Evolutionary conservation across 176 grass and related monocot species (phyloP).

Genomic region (Areca catechu): DNA sequence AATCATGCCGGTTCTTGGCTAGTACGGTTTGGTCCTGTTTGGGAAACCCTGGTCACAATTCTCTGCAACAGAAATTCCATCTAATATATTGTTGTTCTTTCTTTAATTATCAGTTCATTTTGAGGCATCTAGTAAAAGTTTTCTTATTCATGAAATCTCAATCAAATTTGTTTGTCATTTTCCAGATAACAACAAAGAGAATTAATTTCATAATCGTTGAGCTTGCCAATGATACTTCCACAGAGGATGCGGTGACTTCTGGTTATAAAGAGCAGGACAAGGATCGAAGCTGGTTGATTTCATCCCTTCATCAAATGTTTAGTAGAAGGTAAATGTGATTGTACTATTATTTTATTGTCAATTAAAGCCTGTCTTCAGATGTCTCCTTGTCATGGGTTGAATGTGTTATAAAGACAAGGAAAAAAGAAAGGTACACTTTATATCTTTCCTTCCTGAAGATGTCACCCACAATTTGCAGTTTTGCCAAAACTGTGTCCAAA

Average conservation of each 20-base stretch:
- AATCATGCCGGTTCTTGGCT: too few relatives aligned
- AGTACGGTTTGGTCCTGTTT: too few relatives aligned
- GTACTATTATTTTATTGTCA: constrained; percentile 19
- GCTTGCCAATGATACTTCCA: constrained; percentile 30
- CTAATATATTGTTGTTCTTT: too few relatives aligned
- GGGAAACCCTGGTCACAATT: too few relatives aligned
- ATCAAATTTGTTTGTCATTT: not conserved
- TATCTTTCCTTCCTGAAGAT: too few relatives aligned
- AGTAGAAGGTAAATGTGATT: constrained; percentile 62
- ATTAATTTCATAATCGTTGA: constrained; percentile 92
- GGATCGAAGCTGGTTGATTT: constrained; percentile 95
- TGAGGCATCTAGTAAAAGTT: too few relatives aligned
- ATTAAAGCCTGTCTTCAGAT: constrained; percentile 5
- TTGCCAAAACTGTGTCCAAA: too few relatives aligned
- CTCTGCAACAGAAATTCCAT: too few relatives aligned
- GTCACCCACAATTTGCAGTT: too few relatives aligned
- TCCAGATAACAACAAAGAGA: constrained; percentile 92
- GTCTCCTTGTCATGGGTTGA: too few relatives aligned
- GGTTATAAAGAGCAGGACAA: constrained; percentile 56
- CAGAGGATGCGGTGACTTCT: constrained; percentile 43
- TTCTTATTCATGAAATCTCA: too few relatives aligned
- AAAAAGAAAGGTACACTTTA: not conserved
- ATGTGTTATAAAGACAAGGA: not conserved
- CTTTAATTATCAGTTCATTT: too few relatives aligned
- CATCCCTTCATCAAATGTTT: constrained; percentile 97